Conservation (phyloP, 768 basidiomycete species). For the Cystofilobasidium ferigula region DNA sequence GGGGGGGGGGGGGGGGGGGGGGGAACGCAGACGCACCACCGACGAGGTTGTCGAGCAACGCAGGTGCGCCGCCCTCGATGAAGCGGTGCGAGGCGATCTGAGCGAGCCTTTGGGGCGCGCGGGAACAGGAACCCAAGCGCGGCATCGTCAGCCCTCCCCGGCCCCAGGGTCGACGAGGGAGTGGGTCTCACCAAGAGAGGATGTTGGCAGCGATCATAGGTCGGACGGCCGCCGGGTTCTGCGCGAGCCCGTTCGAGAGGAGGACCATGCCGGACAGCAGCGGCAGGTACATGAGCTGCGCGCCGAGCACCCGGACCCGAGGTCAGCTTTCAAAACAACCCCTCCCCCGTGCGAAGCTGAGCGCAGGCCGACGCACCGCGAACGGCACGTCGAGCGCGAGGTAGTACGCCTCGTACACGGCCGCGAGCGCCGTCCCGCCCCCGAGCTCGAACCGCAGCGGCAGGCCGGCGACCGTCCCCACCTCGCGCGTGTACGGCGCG, state of each 20-base stretch:
- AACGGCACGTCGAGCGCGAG: slow-evolving; percentile 5
- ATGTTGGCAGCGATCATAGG: slow-evolving; percentile 8
- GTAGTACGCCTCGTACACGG: slow-evolving; percentile 16
- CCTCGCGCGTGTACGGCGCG: neutral
- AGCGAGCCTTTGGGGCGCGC: slow-evolving; percentile 1
- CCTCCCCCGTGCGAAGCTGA: too few relatives aligned
- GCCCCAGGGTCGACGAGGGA: neutral
- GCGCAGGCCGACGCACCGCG: neutral
- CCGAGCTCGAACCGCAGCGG: slow-evolving; percentile 13
- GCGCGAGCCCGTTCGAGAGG: slow-evolving; percentile 5
- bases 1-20: neutral
- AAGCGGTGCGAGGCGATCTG: slow-evolving; percentile 16
- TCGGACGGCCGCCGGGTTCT: neutral
- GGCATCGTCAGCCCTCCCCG: too few relatives aligned
- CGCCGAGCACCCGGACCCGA: too few relatives aligned
- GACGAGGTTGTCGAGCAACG: slow-evolving; percentile 19
- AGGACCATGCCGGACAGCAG: slow-evolving; percentile 9
- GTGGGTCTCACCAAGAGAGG: slow-evolving; percentile 7
- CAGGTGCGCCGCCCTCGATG: slow-evolving; percentile 18
- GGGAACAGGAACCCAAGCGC: neutral
- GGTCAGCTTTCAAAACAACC: too few relatives aligned
- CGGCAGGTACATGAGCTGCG: slow-evolving; percentile 12
- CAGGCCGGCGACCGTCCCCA: neutral
- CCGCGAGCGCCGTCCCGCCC: neutral
- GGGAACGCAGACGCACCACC: slow-evolving; percentile 14